phyloP scores from a whole-genome alignment of 768 basidiomycete genomes.

The Boletus rubropictus region DNA sequence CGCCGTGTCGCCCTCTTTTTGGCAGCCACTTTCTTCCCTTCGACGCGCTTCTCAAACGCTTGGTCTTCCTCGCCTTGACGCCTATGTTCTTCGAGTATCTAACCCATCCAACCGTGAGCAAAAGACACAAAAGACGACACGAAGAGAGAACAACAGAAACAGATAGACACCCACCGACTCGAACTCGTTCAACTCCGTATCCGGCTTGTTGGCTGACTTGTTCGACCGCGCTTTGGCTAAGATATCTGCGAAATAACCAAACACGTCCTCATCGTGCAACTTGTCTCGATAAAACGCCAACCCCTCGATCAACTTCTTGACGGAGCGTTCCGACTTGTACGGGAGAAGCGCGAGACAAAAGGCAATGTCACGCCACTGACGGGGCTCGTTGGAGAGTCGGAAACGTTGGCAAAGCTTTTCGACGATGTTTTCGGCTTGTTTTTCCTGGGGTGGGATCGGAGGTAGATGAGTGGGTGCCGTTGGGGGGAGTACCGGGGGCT shows the following conservation, averaged over 20 bases:
- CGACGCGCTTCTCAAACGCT: conserved; percentile 79
- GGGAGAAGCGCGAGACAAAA: conserved; percentile 92
- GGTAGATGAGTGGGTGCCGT: neutral
- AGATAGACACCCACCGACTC: conserved; percentile 53
- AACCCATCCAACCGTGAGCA: neutral
- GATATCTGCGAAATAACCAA: conserved; percentile 79
- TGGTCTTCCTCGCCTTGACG: conserved; percentile 89
- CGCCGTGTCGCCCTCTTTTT: conserved; percentile 61
- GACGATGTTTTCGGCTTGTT: conserved; percentile 95
- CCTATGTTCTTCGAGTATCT: conserved; percentile 83
- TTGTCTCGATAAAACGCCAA: conserved; percentile 94
- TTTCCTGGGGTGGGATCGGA: conserved; percentile 56
- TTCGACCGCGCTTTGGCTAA: conserved; percentile 87
- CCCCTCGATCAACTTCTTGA: conserved; percentile 94
- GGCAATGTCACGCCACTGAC: conserved; percentile 97
- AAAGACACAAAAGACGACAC: neutral
- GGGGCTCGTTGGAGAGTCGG: conserved; percentile 76
- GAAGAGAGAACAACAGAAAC: neutral
- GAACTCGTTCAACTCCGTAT: conserved; percentile 91
- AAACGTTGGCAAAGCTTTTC: conserved; percentile 98
- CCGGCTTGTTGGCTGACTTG: conserved; percentile 89
- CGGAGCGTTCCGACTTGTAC: conserved; percentile 93
- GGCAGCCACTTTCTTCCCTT: conserved; percentile 76
- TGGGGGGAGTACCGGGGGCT: conserved; percentile 6
- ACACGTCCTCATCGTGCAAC: conserved; percentile 82